phyloP scores from a whole-genome alignment of 2,329 filamentous ascomycete genomes.

The Teratosphaeria gauchensis region DNA sequence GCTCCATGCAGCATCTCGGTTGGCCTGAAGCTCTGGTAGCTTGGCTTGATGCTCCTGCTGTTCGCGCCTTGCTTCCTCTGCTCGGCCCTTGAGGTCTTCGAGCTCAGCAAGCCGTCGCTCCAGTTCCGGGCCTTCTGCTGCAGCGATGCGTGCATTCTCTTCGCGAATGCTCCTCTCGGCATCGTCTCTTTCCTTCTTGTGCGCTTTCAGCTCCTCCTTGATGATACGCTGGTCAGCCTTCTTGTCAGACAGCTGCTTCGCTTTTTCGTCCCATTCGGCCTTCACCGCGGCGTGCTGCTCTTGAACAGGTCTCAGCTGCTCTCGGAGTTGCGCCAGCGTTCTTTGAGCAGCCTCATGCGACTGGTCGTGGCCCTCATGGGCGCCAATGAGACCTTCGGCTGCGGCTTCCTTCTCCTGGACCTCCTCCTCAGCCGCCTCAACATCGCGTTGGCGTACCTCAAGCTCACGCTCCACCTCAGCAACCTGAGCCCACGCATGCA shows the following conservation, averaged over 20 bases:
- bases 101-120: conserved; percentile 51
- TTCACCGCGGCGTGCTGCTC: conserved; percentile 42
- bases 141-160: conserved; percentile 51
- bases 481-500: conserved; percentile 83
- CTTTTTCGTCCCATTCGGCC: conserved; percentile 37
- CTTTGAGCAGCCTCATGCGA: conserved; percentile 28
- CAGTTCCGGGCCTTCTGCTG: conserved; percentile 59
- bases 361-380: conserved; percentile 36
- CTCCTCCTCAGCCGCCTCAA: conserved; percentile 32
- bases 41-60: conserved; percentile 28
- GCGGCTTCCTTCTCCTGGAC: conserved; percentile 34
- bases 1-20: conserved; percentile 15
- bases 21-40: conserved; percentile 25
- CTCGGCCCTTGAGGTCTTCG: conserved; percentile 34
- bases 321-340: conserved; percentile 23
- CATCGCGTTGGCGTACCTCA: conserved; percentile 17
- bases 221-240: conserved; percentile 56
- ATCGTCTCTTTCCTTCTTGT: conserved; percentile 35
- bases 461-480: conserved; percentile 55
- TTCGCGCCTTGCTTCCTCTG: conserved; percentile 35
- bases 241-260: conserved; percentile 13
- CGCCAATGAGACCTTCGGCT: conserved; percentile 35
- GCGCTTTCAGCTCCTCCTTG: conserved; percentile 45
- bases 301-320: conserved; percentile 34
- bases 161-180: conserved; percentile 39